Evolutionary conservation across 2,329 filamentous ascomycete species (phyloP).

Genomic region (Metarhizium rileyi): DNA sequence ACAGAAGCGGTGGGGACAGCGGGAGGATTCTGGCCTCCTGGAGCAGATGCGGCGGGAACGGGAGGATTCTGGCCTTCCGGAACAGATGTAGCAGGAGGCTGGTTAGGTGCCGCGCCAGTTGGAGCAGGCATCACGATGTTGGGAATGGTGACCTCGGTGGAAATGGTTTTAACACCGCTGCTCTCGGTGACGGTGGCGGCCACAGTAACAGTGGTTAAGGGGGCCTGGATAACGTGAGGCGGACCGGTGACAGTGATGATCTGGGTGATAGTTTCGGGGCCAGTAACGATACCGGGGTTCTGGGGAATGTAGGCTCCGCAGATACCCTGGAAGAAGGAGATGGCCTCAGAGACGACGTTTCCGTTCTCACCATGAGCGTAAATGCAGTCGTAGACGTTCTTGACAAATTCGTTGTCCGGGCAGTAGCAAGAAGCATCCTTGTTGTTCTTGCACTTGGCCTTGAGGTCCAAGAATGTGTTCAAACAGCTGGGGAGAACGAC

Average conservation of each 20-base stretch:
- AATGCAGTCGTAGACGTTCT: constrained; percentile 73
- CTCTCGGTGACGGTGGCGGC: constrained; percentile 37
- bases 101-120: constrained; percentile 10
- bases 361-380: constrained; percentile 59
- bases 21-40: constrained; percentile 11
- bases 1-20: too few relatives aligned
- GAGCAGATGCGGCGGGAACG: constrained; percentile 18
- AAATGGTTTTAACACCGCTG: constrained; percentile 37
- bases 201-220: constrained; percentile 42
- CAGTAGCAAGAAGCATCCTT: constrained; percentile 80
- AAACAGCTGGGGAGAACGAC: constrained; percentile 75
- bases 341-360: constrained; percentile 56
- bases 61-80: constrained; percentile 1
- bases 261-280: constrained; percentile 53
- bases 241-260: constrained; percentile 47
- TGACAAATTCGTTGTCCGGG: constrained; percentile 64
- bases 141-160: constrained; percentile 43
- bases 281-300: constrained; percentile 81
- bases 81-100: constrained; percentile 8
- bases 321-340: constrained; percentile 83
- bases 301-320: constrained; percentile 63
- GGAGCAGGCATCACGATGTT: constrained; percentile 39
- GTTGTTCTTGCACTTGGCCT: constrained; percentile 68
- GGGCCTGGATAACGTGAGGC: constrained; percentile 39
- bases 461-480: constrained; percentile 75